Evolutionary conservation across 1,139 yeast genomes (phyloP).

Genomic region (Pneumocystis jirovecii): DNA sequence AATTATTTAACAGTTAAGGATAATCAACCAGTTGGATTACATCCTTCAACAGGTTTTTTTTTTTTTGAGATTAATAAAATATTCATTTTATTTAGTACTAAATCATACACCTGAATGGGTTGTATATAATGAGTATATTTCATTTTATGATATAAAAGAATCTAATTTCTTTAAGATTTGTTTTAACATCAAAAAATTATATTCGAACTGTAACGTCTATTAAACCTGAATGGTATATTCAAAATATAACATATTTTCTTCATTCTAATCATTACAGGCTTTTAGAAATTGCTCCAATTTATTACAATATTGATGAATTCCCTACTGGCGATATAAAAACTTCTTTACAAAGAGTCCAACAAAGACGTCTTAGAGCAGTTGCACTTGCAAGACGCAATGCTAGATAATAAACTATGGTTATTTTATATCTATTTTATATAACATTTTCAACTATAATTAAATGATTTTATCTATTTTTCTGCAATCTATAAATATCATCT

Average conservation of each 20-base stretch:
- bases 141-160: neutral
- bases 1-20: conserved; percentile 83
- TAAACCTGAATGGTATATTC: conserved; percentile 64
- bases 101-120: conserved; percentile 76
- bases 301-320: conserved; percentile 61
- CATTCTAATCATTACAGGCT: conserved; percentile 20
- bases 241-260: neutral
- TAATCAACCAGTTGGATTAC: conserved; percentile 86
- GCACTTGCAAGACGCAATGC: conserved; percentile 5
- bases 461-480: neutral
- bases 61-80: neutral
- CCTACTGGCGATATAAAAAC: conserved; percentile 70
- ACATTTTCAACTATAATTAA: neutral
- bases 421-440: neutral
- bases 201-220: conserved; percentile 88
- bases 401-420: neutral
- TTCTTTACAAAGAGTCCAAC: conserved; percentile 53
- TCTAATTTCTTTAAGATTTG: conserved; percentile 32
- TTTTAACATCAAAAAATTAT: conserved; percentile 80
- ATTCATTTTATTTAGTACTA: neutral
- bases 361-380: conserved; percentile 15
- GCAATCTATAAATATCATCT: neutral
- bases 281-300: conserved; percentile 71
- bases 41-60: conserved; percentile 80
- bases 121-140: conserved; percentile 54